Base-by-base conservation (phyloP, 2,329 filamentous ascomycete species). In the Microthyrium microscopicum region DNA sequence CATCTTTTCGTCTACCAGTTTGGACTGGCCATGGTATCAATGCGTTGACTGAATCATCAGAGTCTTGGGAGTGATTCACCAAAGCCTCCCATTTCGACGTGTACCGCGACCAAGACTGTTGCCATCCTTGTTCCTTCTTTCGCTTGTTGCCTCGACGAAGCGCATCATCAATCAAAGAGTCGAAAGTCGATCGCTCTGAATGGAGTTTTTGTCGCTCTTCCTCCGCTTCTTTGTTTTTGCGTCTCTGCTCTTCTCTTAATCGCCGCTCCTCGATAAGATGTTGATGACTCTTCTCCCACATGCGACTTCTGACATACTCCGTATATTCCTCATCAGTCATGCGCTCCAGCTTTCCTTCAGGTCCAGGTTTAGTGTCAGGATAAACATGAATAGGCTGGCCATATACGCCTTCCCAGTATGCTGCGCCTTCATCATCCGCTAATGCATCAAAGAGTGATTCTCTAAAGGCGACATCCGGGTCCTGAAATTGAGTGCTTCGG, bases 301-400 rank as follows among this genome's bases (percentile, higher is more conserved):
- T 95, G 55, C 74, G 76, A 33, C 68, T 68, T 13, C 87, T 73
- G 25, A 98, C 87, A 52, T 85, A 78, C 2, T 73, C 64, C 1
- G 82, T 79, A 51, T 95, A 98, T 52, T 94, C 80, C 19, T 95
- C 85, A 44, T 95, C 89, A 6, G 66, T 74, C 87, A 95, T 95
- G 41, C 66, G 67, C 54, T 93, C 83, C 9, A 93, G 61, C 38
- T 66, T 61, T 12, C 68, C 70, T 25, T 44, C 57, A 32, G 42
- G 57, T 33, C 47, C 73, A 54, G 40, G 68, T 68, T 49, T 61
- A 0, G 64, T 62, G 18, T 68, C 62, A 0, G 70, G 51, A 50
- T 91, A 94, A 5, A 73, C 70, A 54, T 94, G 84, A 31, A 95
- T 78, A 0, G 89, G 87, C 52, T 95, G 87, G 1, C 84, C 85